Evolutionary conservation across 2,329 filamentous ascomycete species (phyloP), one percentile per base, ranked within the genome.

Genomic region (Dactylellina haptotyla): DNA sequence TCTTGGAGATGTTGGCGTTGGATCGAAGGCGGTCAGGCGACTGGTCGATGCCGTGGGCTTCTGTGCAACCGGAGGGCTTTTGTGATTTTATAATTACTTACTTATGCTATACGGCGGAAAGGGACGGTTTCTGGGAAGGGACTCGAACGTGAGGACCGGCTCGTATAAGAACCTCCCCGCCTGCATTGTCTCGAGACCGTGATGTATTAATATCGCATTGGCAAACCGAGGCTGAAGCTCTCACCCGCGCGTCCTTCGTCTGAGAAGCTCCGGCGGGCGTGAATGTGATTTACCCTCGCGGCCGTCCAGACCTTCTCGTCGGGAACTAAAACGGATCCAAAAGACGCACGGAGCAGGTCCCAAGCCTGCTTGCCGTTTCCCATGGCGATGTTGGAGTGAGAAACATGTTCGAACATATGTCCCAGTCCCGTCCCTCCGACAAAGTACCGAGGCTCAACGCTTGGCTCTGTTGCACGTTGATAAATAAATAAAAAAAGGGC

Each of bases 1-100:
- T 69, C 64, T 69, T 69, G 64, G 64, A 30, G 18, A 23, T 54
- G 53, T 67, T 67, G 63, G 63, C 63, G 63, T 59, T 50, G 54
- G 63, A 34, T 58, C 25, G 53, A 58, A 59, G 28, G 32, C 30
- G 63, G 53, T 67, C 63, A 67, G 63, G 41, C 63, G 63, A 59
- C 63, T 48, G 30, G 51, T 41, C 14, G 37, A 16, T 53, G 67
- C 53, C n/a, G n/a, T n/a, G n/a, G n/a, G n/a, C n/a, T n/a, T n/a
- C n/a, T n/a, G n/a, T n/a, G n/a, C n/a, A n/a, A n/a, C n/a, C n/a
- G n/a, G n/a, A n/a, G n/a, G n/a, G n/a, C n/a, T n/a, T n/a, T n/a
- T n/a, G n/a, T n/a, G n/a, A n/a, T n/a, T n/a, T n/a, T n/a, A n/a
- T n/a, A n/a, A n/a, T n/a, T n/a, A n/a, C n/a, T n/a, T n/a, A n/a